Percentiles rank a stretch among this genome's conserved stretches.
Conservation (phyloP, 176 grass and related monocot genomes). For the Juncus effusus region DNA sequence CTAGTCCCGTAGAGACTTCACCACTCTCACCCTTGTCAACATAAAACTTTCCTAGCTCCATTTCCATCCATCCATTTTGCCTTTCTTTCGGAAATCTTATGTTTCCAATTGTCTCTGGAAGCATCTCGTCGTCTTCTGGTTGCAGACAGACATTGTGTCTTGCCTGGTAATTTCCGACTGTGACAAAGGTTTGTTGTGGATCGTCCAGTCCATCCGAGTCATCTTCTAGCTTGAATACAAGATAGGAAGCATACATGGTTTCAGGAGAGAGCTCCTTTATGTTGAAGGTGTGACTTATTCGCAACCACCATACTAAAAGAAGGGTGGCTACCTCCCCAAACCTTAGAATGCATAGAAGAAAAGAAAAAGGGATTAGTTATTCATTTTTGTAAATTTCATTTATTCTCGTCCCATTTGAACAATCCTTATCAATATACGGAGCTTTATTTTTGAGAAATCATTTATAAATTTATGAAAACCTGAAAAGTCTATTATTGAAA, state of each 20-base stretch:
- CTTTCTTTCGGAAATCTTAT: slow-evolving; percentile 8
- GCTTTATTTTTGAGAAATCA: too few relatives aligned
- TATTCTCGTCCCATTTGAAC: too few relatives aligned
- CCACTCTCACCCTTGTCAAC: background rate
- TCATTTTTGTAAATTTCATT: too few relatives aligned
- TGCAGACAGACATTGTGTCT: background rate
- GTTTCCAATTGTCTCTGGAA: background rate
- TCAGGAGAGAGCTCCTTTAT: background rate
- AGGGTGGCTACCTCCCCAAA: background rate
- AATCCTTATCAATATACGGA: too few relatives aligned
- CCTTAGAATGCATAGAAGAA: background rate
- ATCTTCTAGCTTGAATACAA: slow-evolving; percentile 14
- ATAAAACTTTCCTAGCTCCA: slow-evolving; percentile 6
- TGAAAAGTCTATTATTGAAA: too few relatives aligned
- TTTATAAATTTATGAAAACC: too few relatives aligned
- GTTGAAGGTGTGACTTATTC: background rate
- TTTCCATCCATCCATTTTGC: slow-evolving; percentile 6
- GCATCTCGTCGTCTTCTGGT: background rate
- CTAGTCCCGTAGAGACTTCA: background rate
- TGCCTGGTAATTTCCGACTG: background rate
- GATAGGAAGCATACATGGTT: background rate
- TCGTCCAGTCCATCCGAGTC: background rate
- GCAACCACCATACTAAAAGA: slow-evolving; percentile 1
- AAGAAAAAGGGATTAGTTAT: background rate
- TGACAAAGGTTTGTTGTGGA: background rate